Evolutionary conservation across 2,329 filamentous ascomycete species (phyloP).

Genomic region (Diaporthe humulicola): DNA sequence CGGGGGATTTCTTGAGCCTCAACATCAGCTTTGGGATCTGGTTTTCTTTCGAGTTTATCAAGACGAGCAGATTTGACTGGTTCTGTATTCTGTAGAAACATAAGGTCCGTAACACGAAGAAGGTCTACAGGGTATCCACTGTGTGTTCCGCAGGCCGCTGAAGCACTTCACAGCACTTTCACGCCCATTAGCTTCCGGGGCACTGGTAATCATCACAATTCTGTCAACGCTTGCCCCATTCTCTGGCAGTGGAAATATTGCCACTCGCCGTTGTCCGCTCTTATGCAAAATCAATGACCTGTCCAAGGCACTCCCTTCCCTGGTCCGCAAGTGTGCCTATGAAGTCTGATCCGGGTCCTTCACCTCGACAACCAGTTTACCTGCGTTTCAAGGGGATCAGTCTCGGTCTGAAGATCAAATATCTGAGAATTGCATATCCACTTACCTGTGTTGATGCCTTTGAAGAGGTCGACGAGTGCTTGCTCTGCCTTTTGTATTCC

Average conservation of each 20-base stretch:
- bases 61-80: neutral
- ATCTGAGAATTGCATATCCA: neutral
- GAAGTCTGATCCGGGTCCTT: slow-evolving; percentile 49
- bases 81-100: neutral
- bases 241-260: neutral
- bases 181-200: neutral
- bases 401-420: neutral
- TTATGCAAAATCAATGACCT: neutral
- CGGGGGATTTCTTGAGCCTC: no score
- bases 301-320: neutral
- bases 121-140: neutral
- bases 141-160: neutral
- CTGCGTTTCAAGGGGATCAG: slow-evolving; percentile 25
- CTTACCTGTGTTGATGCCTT: slow-evolving; percentile 76
- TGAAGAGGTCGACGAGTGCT: slow-evolving; percentile 74
- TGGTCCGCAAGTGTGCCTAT: neutral
- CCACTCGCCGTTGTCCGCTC: neutral
- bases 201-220: neutral
- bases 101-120: neutral
- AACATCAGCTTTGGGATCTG: no score
- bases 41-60: no score
- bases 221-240: neutral
- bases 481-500: slow-evolving; percentile 74
- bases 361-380: slow-evolving; percentile 69
- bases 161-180: neutral